Evolutionary conservation across 129 eudicot genomes (phyloP).

Genomic region (Glebionis coronaria): DNA sequence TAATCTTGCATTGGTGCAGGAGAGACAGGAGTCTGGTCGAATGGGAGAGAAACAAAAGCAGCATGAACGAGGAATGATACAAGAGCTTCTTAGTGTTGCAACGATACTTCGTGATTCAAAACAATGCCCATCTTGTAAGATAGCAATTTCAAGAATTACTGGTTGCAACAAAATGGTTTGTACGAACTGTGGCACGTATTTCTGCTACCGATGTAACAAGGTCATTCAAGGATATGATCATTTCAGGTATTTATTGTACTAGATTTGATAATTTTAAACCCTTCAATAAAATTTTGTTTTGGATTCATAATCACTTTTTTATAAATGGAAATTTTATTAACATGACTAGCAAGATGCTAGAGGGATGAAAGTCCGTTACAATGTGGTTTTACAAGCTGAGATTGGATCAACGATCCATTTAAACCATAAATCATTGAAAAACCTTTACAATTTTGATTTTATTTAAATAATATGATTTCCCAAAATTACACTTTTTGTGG

Average conservation of each 20-base stretch:
- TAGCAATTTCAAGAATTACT: slow-evolving; percentile 80
- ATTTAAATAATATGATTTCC: too few species aligned
- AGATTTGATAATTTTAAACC: too few species aligned
- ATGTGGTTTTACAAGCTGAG: too few species aligned
- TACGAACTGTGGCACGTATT: slow-evolving; percentile 60
- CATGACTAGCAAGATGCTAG: too few species aligned
- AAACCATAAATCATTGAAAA: too few species aligned
- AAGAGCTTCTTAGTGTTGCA: slow-evolving; percentile 66
- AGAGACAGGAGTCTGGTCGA: slow-evolving; percentile 39
- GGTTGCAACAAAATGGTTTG: slow-evolving; percentile 95
- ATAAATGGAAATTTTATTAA: too few species aligned
- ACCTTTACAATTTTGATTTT: too few species aligned
- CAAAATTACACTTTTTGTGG: too few species aligned
- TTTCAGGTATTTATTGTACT: slow-evolving; percentile 43
- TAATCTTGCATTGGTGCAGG: slow-evolving; percentile 25
- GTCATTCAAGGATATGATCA: slow-evolving; percentile 83
- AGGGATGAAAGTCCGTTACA: too few species aligned
- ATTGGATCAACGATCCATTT: too few species aligned
- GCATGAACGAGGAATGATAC: slow-evolving; percentile 62
- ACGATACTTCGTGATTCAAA: slow-evolving; percentile 68
- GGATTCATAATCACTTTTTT: too few species aligned
- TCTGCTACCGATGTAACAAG: slow-evolving; percentile 78
- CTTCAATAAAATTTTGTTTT: too few species aligned
- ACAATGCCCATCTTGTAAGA: slow-evolving; percentile 89
- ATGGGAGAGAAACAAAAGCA: slow-evolving; percentile 47